Conservation (phyloP, 306 rosid genomes). For the Prunus persica region DNA sequence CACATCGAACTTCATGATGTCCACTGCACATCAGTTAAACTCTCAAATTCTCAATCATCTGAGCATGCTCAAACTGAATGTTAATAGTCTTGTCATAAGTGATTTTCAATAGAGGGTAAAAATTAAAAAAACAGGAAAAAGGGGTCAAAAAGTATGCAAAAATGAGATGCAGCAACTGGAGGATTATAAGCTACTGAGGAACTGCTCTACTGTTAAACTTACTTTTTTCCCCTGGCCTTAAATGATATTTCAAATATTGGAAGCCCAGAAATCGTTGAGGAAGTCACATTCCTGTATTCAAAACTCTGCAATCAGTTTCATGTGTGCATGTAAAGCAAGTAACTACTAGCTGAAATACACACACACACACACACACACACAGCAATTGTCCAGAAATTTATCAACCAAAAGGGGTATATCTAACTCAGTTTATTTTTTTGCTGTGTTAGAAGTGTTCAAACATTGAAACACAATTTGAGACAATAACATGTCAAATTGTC, state of each 20-base stretch:
- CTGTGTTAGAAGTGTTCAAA: background rate
- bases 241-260: constrained; percentile 31
- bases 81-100: background rate
- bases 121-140: background rate
- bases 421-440: background rate
- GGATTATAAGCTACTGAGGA: too few relatives aligned
- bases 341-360: too few relatives aligned
- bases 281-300: constrained; percentile 42
- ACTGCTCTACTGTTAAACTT: constrained; percentile 20
- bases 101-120: background rate
- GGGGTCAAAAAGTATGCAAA: background rate
- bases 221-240: constrained; percentile 39
- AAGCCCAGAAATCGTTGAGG: constrained; percentile 44
- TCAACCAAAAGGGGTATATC: too few relatives aligned
- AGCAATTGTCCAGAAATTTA: background rate
- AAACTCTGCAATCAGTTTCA: background rate
- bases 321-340: too few relatives aligned
- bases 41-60: background rate
- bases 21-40: constrained; percentile 14
- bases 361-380: too few relatives aligned
- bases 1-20: constrained; percentile 38
- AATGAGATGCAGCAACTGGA: background rate
- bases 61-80: background rate
- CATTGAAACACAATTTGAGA: background rate
- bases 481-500: background rate